Conservation (phyloP, 768 basidiomycete genomes). For the Psilocybe tampanensis region DNA sequence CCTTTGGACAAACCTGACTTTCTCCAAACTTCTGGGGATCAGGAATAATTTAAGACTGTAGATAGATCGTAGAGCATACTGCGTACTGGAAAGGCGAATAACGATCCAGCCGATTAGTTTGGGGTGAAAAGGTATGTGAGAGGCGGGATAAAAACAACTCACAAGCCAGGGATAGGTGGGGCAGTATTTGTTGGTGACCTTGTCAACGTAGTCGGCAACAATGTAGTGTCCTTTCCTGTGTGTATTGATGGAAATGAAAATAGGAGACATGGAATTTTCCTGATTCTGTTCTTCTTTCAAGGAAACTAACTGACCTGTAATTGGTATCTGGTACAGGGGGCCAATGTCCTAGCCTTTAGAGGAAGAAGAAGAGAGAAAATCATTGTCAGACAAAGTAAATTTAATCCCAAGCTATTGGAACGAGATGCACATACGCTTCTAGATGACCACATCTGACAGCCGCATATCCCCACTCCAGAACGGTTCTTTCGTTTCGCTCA, state of each 20-base stretch:
- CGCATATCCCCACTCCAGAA: slow-evolving; percentile 84
- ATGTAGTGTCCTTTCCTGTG: slow-evolving; percentile 72
- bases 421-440: slow-evolving; percentile 52
- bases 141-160: slow-evolving; percentile 26
- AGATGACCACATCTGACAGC: slow-evolving; percentile 75
- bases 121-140: slow-evolving; percentile 1
- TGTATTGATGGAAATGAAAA: not conserved
- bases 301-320: slow-evolving; percentile 57
- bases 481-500: slow-evolving; percentile 68
- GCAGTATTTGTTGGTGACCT: slow-evolving; percentile 59
- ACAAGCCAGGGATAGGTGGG: slow-evolving; percentile 79
- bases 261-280: not conserved
- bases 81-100: slow-evolving; percentile 17
- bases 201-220: slow-evolving; percentile 69
- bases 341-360: slow-evolving; percentile 75
- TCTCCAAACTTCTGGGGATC: slow-evolving; percentile 65
- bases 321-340: slow-evolving; percentile 76
- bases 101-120: slow-evolving; percentile 5
- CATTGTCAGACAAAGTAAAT: slow-evolving; percentile 4
- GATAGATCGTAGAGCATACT: slow-evolving; percentile 48
- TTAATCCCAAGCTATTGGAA: slow-evolving; percentile 4
- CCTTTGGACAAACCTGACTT: slow-evolving; percentile 67
- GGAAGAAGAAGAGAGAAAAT: slow-evolving; percentile 3
- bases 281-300: not conserved
- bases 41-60: slow-evolving; percentile 13